These are phyloP conservation scores for Colletotrichum zoysiae DNA, from an alignment of 2,329 filamentous ascomycete genomes.

Conservation along the genomic window DNA sequence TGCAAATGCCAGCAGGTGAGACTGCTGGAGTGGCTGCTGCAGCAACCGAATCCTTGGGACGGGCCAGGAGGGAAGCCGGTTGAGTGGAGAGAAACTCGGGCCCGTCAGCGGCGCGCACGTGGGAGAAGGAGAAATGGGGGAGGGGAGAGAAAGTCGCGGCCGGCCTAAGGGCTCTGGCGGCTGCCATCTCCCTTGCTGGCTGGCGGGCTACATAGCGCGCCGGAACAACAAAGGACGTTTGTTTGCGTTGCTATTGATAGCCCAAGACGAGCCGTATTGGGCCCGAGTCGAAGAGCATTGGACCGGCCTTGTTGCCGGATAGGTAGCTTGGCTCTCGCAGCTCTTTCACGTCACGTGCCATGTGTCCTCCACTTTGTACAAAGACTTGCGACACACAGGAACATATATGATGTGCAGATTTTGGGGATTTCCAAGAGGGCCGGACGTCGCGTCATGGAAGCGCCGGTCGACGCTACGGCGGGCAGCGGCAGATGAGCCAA, in stretches of 20 bases:
- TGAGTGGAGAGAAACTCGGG: not conserved
- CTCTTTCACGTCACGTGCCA: not conserved
- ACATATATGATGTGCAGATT: not conserved
- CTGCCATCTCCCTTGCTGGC: not conserved
- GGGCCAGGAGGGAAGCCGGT: not conserved
- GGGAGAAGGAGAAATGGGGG: not conserved
- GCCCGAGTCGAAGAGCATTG: not conserved
- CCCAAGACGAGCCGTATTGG: no score
- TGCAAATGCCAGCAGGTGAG: not conserved
- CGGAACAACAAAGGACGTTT: not conserved
- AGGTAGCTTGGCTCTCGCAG: not conserved
- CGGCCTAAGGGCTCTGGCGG: not conserved
- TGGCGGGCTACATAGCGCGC: not conserved
- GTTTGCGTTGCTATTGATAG: slow-evolving; percentile 11
- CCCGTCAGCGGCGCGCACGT: slow-evolving; percentile 19
- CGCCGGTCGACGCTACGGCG: slow-evolving; percentile 7
- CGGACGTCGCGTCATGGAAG: not conserved
- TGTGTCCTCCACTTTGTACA: not conserved
- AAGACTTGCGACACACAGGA: not conserved
- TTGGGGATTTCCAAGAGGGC: not conserved
- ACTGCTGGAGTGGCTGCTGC: not conserved
- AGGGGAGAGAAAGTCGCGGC: not conserved
- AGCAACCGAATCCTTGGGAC: slow-evolving; percentile 35
- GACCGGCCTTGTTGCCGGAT: not conserved
- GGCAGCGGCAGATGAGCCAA: not conserved